Evolutionary conservation across 441 rosid genomes (phyloP), one percentile per base, ranked within the genome.

Genomic region (Pelargonium fulgidum): DNA sequence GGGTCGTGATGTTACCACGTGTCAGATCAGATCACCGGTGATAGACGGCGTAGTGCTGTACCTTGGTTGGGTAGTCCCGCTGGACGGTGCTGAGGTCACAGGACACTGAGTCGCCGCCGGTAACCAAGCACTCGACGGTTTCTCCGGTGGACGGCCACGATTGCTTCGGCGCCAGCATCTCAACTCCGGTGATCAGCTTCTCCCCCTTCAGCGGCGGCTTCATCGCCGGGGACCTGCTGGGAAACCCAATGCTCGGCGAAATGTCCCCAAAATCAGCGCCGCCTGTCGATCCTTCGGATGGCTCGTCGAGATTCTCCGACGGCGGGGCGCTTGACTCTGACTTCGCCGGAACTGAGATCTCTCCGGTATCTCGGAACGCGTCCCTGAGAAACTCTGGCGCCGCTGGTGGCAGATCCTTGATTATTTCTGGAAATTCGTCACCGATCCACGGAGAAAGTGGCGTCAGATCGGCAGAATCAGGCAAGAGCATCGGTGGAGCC

Each of bases 111-210:
- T 50, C 58, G 16, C 58, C 58, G 3, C 14, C 58, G 7, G 58
- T 14, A 19, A 50, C 17, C 8, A 50, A 4, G 58, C 58, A 50
- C 58, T 50, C 58, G 58, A 50, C 14, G 58, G 58, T 50, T 19
- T n/a, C 7, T 50, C 58, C 58, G 16, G 58, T n/a, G 58, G 58
- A 50, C 58, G 58, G 58, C 58, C 56, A 50, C 56, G 56, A 50
- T 50, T 50, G 56, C 56, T 50, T n/a, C 56, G 56, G 56, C 19
- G 56, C 56, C 17, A 11, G 14, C 56, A 50, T 50, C 56, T 50
- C 14, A 6, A 50, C 56, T 16, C 3, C 16, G 56, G 16, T n/a
- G 24, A 22, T 22, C 24, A 22, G 1, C 24, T 22, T 22, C 24
- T 22, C 24, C 24, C 56, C 56, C 14, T 13, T 50, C 56, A 50